Conservation (phyloP, 305 asterid species). For the Solanum chacoense region DNA sequence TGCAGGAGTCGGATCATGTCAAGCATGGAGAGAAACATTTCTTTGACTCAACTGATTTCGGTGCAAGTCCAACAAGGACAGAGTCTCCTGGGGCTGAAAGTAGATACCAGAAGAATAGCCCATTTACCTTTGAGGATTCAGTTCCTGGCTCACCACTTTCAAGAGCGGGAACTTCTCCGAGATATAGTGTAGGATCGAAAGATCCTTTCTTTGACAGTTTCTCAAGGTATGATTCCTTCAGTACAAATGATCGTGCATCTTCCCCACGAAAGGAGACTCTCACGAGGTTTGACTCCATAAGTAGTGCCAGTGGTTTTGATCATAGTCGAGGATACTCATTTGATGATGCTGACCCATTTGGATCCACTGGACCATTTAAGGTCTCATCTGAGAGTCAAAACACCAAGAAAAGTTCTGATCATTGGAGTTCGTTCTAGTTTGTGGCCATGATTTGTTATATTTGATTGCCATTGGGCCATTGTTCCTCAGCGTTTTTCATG, state of each 20-base stretch:
- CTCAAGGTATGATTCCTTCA: conserved; percentile 75
- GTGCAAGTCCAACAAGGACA: conserved; percentile 52
- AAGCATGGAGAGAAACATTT: conserved; percentile 58
- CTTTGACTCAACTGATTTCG: conserved; percentile 64
- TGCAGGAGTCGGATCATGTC: conserved; percentile 59
- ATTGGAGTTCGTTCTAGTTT: conserved; percentile 34
- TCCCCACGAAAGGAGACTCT: conserved; percentile 42
- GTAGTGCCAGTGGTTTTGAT: conserved; percentile 53
- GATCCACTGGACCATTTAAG: conserved; percentile 85
- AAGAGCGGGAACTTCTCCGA: conserved; percentile 58
- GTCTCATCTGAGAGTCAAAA: conserved; percentile 40
- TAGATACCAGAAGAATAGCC: conserved; percentile 45
- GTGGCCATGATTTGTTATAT: not conserved
- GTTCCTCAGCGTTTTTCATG: not conserved
- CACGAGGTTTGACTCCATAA: conserved; percentile 77
- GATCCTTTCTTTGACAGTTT: conserved; percentile 59
- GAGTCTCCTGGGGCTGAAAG: conserved; percentile 47
- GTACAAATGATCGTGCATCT: conserved; percentile 30
- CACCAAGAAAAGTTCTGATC: conserved; percentile 39
- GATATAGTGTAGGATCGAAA: conserved; percentile 44
- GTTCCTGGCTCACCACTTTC: conserved; percentile 66
- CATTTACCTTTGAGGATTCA: conserved; percentile 65
- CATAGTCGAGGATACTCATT: conserved; percentile 58
- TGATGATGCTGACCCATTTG: conserved; percentile 85
- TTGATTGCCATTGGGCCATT: not conserved